Evolutionary conservation across 768 basidiomycete species (phyloP), one percentile per base, ranked within the genome.

Genomic region (Leccinum boreale): DNA sequence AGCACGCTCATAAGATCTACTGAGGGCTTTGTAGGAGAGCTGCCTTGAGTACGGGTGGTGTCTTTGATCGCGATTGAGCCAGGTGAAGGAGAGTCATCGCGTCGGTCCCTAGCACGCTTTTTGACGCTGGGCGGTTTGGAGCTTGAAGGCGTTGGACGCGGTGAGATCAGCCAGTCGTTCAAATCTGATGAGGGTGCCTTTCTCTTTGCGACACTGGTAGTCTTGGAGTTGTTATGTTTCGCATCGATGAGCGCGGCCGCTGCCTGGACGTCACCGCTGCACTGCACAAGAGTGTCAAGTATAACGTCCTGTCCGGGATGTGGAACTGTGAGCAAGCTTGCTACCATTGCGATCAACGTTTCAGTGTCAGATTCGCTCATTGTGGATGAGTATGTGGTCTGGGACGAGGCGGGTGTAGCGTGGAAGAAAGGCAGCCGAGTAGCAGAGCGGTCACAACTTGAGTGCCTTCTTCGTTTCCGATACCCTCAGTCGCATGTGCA

Each of bases 341-440:
- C 73, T n/a, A 90, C 81, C 56, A 89, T 73, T 10, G 83, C 87
- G 45, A 92, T 74, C 33, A 90, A 76, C 7, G 76, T 82, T 29
- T 92, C 90, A 0, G 87, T 92, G 71, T 89, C 87, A 9, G 39
- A 49, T 29, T 62, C 66, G 7, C 53, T 62, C 71, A 74, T 74
- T 21, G 46, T 42, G 45, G 29, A n/a, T 12, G 42, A n/a, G 47
- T 26, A 26, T 24, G 4, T n/a, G n/a, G 24, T 24, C 3, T 54
- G 17, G 45, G 24, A n/a, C 15, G 33, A 24, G 19, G 42, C 12
- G 21, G 14, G 19, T 26, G 31, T 28, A 33, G 33, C 5, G 42
- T 23, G 56, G 51, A 17, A 17, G 15, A 23, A 58, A 57, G 15
- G 12, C 14, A 29, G 15, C 52, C 9, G 24, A 48, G 47, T n/a